Percentiles rank a stretch among this genome's conserved stretches.
Evolutionary conservation across 495 filamentous ascomycete species (phyloP).

Genomic region (Trichoderma reesei): DNA sequence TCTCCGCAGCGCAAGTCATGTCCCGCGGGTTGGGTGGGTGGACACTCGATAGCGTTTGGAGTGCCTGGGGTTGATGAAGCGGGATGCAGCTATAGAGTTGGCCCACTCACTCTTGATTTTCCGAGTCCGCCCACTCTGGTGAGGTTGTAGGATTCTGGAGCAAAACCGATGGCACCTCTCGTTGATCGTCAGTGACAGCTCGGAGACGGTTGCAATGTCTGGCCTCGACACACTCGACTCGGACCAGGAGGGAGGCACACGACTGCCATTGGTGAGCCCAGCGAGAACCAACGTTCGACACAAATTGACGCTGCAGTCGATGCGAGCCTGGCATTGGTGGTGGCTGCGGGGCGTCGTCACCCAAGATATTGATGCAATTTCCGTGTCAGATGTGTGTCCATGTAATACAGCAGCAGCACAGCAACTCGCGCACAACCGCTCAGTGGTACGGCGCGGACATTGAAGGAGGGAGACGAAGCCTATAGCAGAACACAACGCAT

Average conservation of each 20-base stretch:
- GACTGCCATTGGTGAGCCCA: neutral
- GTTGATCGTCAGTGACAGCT: neutral
- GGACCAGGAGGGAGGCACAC: neutral
- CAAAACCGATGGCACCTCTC: neutral
- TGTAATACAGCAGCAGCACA: too few species aligned
- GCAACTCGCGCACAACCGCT: neutral
- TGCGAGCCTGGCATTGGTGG: neutral
- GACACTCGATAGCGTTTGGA: neutral
- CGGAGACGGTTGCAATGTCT: neutral
- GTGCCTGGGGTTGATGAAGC: conserved; percentile 4
- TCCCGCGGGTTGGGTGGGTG: conserved; percentile 1
- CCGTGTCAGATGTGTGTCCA: neutral
- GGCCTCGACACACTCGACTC: neutral
- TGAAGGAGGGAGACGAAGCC: too few species aligned
- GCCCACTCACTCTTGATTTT: neutral
- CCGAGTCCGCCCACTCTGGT: too few species aligned
- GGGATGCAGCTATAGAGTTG: neutral
- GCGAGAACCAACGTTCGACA: neutral
- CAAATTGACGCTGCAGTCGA: neutral
- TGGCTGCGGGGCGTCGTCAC: neutral
- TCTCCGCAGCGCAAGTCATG: conserved; percentile 6
- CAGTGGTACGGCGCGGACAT: too few species aligned
- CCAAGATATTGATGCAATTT: neutral
- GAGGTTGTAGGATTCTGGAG: neutral
- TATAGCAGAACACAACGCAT: too few species aligned